Evolutionary conservation across 139 green algal genomes (phyloP), one percentile per base, ranked within the genome.

Genomic region (Closterium sp.): DNA sequence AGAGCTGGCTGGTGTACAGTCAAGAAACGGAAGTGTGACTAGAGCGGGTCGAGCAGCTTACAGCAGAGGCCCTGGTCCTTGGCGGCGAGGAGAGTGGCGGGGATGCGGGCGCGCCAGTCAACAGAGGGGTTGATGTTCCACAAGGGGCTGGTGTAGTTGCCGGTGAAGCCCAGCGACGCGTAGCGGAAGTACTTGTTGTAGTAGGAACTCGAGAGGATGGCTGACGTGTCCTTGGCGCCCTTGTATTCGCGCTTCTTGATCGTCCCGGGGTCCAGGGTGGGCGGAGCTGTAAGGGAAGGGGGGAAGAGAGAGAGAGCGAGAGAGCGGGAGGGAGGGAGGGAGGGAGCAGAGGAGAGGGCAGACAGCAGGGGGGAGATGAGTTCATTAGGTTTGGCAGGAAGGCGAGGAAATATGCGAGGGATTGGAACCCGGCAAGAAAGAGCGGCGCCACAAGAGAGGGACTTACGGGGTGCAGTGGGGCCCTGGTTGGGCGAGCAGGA

Each of bases 101-200:
- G 83, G 30, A 33, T 32, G 32, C 31, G 84, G 8, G 84, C 12
- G 55, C 84, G 84, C 84, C 84, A 88, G 84, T 88, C 84, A 28
- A 88, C 84, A 12, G 31, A 12, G 6, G 31, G 25, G 21, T 32
- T 30, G 32, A 43, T 43, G 31, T 28, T 43, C 84, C 84, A 88
- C 12, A 30, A 10, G 28, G 84, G 84, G 0, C 9, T 88, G 84
- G 84, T 88, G 84, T 35, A 35, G 84, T 36, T 88, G 84, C 84
- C 84, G 0, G 25, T 36, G 84, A 88, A 88, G 84, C 84, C 31
- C 30, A 23, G 16, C 4, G 30, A 38, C 12, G 84, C 84, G 84
- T 88, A 88, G 84, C 84, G 84, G 84, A 88, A 88, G 84, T 38
- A 88, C 30, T 32, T 32, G 83, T 86, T 86, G 83, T 34, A 33